These are phyloP conservation scores for Murraya koenigii DNA, from an alignment of 345 rosid genomes.

Conservation along the genomic window DNA sequence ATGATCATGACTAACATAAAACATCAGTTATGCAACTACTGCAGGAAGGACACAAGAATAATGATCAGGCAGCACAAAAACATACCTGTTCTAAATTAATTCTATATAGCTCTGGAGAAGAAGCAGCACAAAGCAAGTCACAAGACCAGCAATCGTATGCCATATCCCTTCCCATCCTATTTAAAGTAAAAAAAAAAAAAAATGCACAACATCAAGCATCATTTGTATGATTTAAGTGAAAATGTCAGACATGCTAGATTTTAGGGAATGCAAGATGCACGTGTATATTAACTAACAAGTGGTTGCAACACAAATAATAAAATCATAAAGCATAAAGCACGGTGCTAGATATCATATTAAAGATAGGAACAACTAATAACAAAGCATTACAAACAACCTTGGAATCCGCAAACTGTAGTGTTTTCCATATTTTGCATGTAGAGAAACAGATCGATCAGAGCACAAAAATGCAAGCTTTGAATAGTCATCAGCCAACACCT, in stretches of 20 bases:
- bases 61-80: not conserved
- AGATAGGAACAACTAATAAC: not conserved
- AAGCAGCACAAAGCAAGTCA: conserved; percentile 97
- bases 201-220: not conserved
- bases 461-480: conserved; percentile 94
- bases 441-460: conserved; percentile 80
- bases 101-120: conserved; percentile 91
- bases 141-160: conserved; percentile 87
- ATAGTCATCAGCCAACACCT: conserved; percentile 81
- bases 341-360: not conserved
- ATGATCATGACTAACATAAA: not conserved
- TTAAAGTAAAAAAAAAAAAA: conserved; percentile 5
- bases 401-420: conserved; percentile 83
- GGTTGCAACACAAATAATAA: not conserved
- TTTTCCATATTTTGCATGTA: conserved; percentile 93
- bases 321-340: not conserved
- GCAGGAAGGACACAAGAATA: not conserved
- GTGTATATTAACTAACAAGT: not conserved
- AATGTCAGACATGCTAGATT: not conserved
- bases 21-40: not conserved
- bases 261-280: not conserved
- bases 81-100: conserved; percentile 90
- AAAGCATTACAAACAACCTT: conserved; percentile 42
- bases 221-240: not conserved
- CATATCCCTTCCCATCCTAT: conserved; percentile 95